Base-by-base conservation (phyloP, 1,284 basidiomycete genomes). In the Lentinula novae-zelandiae region DNA sequence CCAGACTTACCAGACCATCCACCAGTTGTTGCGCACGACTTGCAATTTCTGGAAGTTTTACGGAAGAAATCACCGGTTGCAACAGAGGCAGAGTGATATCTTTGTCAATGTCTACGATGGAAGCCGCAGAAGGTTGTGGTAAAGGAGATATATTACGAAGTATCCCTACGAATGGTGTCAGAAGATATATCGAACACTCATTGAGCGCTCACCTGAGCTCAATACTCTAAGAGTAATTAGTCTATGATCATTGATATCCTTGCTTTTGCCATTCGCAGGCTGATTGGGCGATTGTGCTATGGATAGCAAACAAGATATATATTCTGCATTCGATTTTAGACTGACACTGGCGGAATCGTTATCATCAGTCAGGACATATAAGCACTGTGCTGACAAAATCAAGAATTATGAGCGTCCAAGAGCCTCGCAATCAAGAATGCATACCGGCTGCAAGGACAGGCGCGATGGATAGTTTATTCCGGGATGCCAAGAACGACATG, bases 341-440 rank as follows among this genome's bases (percentile, higher is more conserved):
- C 86, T 84, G 15, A 81, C 71, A 58, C 86, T 85, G 42, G 87
- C 85, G 13, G 87, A 82, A 17, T 74, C 76, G 66, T 96, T 96
- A 70, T 96, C 94, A 69, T 95, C 93, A 0, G 93, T 92, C 15
- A 96, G 78, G 57, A 95, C 90, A 72, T 95, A 96, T 13, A 96
- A 78, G 66, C 93, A 93, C 70, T 96, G 94, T 0, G 92, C 94
- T 93, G 71, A 22, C 44, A 36, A 60, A 56, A 51, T 53, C 36
- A 61, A n/a, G 58, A 38, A 60, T 44, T 57, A 53, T 63, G 54
- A 55, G 39, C 39, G 56, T 7, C 20, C 48, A 48, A 34, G 39
- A 20, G 46, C 15, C 51, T 51, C 50, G 51, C 3, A 3, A 17
- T 2, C 34, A 3, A 36, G 48, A 53, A 48, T 36, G 68, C 76